Evolutionary conservation across 2,329 filamentous ascomycete species (phyloP), one percentile per base, ranked within the genome.

Genomic region (Cordyceps fumosorosea): DNA sequence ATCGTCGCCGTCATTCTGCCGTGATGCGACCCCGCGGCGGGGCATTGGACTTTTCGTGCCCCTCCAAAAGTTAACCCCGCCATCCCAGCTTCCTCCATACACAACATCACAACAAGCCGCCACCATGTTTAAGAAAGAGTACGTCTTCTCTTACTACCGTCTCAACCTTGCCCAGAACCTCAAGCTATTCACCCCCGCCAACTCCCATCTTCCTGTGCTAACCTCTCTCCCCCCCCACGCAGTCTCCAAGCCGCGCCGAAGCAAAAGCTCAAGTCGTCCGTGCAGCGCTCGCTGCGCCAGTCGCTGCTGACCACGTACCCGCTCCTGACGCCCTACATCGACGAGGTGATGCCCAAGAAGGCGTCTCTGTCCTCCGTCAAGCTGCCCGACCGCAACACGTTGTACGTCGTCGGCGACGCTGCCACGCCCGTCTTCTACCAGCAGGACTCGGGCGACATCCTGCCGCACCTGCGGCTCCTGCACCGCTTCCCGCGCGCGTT

Each of bases 251-350:
- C 88, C 29, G 86, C 89, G 67, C 88, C 90, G 62, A 96, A 95
- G 79, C 91, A 92, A 69, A 98, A 98, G 82, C 91, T 98, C 77
- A 99, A 98, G 80, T 97, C 93, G 67, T 96, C 92, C 26, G 91
- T 91, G 62, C 93, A 97, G 80, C 90, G 95, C 71, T 85, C 81
- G 66, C 88, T 99, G 69, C 90, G 95, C 69, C 83, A 88, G 70
- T 90, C 90, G 71, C 84, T 98, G 67, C 80, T 95, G 66, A 83
- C 91, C 63, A 89, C 89, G 59, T 97, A 96, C 77, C 95, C 95
- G 3, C 84, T 90, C 57, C 88, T 98, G 57, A 86, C 87, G 67
- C 90, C 91, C 0, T 85, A 91, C 78, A 96, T 97, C 76, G 95
- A 99, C 75, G 91, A 96, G 74, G 87, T 98, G 69, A 82, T 99